Base-by-base conservation (phyloP, 495 filamentous ascomycete genomes). In the Aspergillus sclerotioniger region DNA sequence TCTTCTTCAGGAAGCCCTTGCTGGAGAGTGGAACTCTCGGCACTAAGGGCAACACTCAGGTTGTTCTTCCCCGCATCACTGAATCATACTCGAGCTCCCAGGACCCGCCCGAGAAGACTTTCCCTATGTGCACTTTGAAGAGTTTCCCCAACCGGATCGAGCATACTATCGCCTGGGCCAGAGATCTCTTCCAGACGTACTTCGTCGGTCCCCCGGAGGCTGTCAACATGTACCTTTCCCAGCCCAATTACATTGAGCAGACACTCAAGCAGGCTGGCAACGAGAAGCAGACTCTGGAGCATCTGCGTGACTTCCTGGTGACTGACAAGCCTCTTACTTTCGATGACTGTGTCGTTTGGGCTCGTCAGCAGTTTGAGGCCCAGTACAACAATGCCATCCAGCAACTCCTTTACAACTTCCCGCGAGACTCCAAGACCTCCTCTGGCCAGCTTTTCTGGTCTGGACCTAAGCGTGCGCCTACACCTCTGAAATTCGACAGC, bases 111-210 rank as follows among this genome's bases (percentile, higher is more conserved):
- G 95, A 99, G 80, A 90, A 96, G 74, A 96, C 92, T 0, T 97
- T 98, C 84, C 95, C 95, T 2, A 96, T 96, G 90, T 99, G 95
- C 71, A 99, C 95, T 4, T 79, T 99, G 54, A 84, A 92, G 59
- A 96, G 92, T 78, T 99, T 99, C 82, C 95, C 95, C 55, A 99
- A 99, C 78, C 88, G 86, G 67, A 99, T 99, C 68, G 91, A 99
- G 75, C 95, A 99, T 68, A 99, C 95, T 6, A 99, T 99, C 70
- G 95, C 95, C 19, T 99, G 95, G 95, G 90, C 92, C 25, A 85
- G 93, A 46, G 94, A 98, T 66, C 78, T 96, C 19, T 99, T 99
- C 78, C 90, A 96, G 71, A 85, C 86, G 17, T 92, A 88, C 56
- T 99, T 96, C 63, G 91, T 95, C 57, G 92, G 92, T 54, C 90